phyloP scores from a whole-genome alignment of 441 rosid genomes.

The Gossypium laxum region DNA sequence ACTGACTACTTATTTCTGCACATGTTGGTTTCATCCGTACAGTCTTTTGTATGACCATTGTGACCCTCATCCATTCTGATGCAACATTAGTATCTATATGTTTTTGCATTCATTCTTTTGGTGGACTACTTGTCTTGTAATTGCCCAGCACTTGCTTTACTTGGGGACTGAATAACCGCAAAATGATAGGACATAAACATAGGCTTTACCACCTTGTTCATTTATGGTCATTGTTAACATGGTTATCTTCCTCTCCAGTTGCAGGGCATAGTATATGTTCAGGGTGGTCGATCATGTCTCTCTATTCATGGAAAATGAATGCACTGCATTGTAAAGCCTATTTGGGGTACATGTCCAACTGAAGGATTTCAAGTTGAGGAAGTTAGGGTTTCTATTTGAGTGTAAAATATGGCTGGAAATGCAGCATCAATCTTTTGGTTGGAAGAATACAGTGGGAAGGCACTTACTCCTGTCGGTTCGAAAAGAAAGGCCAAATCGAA shows the following conservation, averaged over 20 bases:
- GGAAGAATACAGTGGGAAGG: constrained; percentile 30
- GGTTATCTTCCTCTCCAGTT: background rate
- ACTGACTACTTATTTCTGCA: background rate
- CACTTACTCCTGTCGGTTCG: constrained; percentile 9
- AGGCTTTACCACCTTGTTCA: background rate
- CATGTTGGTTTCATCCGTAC: background rate
- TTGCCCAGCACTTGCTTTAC: background rate
- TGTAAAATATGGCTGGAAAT: background rate
- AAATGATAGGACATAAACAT: background rate
- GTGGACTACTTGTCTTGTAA: background rate
- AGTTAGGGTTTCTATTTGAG: background rate
- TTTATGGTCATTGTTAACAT: background rate
- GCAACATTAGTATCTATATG: background rate
- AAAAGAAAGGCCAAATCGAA: constrained; percentile 45
- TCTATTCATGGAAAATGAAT: background rate
- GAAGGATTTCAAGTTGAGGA: background rate
- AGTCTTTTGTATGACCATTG: background rate
- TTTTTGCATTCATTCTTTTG: background rate
- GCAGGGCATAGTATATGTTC: background rate
- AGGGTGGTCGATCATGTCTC: background rate
- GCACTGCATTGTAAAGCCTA: background rate
- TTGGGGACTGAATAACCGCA: background rate
- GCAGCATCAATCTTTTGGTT: background rate
- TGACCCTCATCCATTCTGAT: background rate
- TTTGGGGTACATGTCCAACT: background rate